Evolutionary conservation across 169 alveolate species (phyloP).

Genomic region (Babesia divergens): DNA sequence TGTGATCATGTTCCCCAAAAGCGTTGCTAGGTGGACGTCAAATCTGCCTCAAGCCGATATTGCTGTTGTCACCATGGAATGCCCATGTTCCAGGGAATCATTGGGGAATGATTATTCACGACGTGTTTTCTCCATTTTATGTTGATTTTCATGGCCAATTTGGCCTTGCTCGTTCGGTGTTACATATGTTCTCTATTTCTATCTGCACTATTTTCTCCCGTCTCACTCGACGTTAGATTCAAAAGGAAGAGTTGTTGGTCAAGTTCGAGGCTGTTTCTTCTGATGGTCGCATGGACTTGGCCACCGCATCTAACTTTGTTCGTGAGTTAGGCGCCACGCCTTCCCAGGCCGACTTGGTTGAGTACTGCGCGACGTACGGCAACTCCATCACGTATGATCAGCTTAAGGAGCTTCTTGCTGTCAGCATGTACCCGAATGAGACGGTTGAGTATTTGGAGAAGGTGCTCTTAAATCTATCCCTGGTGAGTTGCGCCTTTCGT

Average conservation of each 20-base stretch:
- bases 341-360: conserved; percentile 55
- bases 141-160: not conserved
- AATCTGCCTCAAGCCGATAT: too few species aligned
- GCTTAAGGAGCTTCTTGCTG: conserved; percentile 55
- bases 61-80: too few species aligned
- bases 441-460: conserved; percentile 24
- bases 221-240: conserved; percentile 37
- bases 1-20: not conserved
- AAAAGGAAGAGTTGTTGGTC: conserved; percentile 34
- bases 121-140: not conserved
- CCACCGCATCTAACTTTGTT: conserved; percentile 38
- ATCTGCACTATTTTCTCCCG: not conserved
- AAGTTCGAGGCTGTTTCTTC: conserved; percentile 31
- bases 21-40: too few species aligned
- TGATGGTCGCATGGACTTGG: conserved; percentile 29
- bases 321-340: conserved; percentile 61
- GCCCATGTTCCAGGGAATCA: too few species aligned
- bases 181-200: not conserved
- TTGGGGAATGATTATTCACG: too few species aligned
- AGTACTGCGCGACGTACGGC: conserved; percentile 57
- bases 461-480: conserved; percentile 8
- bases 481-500: not conserved
- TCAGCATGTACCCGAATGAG: conserved; percentile 54
- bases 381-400: conserved; percentile 33
- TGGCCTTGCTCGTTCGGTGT: not conserved